Evolutionary conservation across 768 basidiomycete species (phyloP).

Genomic region (Piloderma croceum): DNA sequence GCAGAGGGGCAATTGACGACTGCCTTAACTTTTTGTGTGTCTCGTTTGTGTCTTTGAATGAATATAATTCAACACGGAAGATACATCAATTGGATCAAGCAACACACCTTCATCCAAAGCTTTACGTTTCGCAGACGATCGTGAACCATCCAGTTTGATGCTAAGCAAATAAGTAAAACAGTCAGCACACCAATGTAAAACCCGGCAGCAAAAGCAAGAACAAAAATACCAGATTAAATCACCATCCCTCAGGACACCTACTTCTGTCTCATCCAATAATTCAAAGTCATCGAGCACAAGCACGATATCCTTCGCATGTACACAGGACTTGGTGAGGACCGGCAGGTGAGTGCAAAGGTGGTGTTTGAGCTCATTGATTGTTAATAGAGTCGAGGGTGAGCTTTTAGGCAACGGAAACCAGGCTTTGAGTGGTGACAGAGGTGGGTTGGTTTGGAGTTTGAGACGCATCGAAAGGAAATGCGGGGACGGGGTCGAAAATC

Average conservation of each 20-base stretch:
- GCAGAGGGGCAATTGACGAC: neutral
- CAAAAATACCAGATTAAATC: constrained; percentile 39
- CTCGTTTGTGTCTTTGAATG: neutral
- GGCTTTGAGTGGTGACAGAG: too few species aligned
- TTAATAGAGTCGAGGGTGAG: too few species aligned
- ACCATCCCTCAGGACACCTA: constrained; percentile 41
- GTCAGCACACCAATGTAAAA: neutral
- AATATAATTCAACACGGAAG: neutral
- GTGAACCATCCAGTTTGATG: neutral
- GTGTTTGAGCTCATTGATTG: too few species aligned
- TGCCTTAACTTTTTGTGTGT: neutral
- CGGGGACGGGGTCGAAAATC: too few species aligned
- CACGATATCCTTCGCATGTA: too few species aligned
- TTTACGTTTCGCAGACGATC: neutral
- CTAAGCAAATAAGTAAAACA: neutral
- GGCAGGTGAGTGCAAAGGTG: too few species aligned
- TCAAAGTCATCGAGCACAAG: constrained; percentile 47
- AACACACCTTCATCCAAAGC: neutral
- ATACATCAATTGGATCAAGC: neutral
- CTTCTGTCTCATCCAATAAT: constrained; percentile 35
- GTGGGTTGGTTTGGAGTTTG: too few species aligned
- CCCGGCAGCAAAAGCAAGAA: too few species aligned
- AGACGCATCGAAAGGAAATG: too few species aligned
- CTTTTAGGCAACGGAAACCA: too few species aligned
- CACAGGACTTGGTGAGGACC: too few species aligned